Base-by-base conservation (phyloP, 768 basidiomycete species). In the Collybiopsis luxurians region DNA sequence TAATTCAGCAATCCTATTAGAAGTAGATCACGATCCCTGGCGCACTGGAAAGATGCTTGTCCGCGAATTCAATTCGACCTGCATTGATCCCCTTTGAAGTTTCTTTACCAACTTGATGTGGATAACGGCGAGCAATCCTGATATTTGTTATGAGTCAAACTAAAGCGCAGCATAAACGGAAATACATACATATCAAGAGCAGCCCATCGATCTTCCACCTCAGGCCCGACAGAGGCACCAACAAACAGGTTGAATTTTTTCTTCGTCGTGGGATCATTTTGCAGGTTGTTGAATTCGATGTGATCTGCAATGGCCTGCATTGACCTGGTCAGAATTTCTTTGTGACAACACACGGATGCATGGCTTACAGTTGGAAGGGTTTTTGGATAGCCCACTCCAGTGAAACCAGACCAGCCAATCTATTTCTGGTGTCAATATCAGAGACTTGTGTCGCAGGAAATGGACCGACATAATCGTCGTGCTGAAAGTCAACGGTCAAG, bases 371-470 rank as follows among this genome's bases (percentile, higher is more conserved):
- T 73, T 17, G 78, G 79, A 24, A 76, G 71, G 3, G 64, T 66
- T 59, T 80, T 79, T 24, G 79, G 79, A 60, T 80, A 80, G 13
- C 79, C 79, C 10, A 80, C 79, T 23, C 79, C 79, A 21, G 78
- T 80, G 60, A 79, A 80, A 3, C 78, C 79, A 38, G 76, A 78
- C 75, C 76, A 80, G 31, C 78, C 79, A 59, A 80, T 79, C 78
- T 79, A 64, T 31, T 19, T 7, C n/a, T 30, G 17, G 21, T n/a
- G 19, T 28, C 13, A 38, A 39, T 23, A 21, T 4, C 17, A 28
- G 43, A 4, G 17, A 46, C 5, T 30, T 11, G 17, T 28, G 2
- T 27, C 23, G 28, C 23, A 49, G n/a, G 19, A 13, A 21, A 67
- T 34, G 21, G n/a, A 44, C 40, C 75, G 45, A 78, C 78, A 66